Evolutionary conservation across 345 rosid genomes (phyloP).

Genomic region (Gossypium rotundifolium): DNA sequence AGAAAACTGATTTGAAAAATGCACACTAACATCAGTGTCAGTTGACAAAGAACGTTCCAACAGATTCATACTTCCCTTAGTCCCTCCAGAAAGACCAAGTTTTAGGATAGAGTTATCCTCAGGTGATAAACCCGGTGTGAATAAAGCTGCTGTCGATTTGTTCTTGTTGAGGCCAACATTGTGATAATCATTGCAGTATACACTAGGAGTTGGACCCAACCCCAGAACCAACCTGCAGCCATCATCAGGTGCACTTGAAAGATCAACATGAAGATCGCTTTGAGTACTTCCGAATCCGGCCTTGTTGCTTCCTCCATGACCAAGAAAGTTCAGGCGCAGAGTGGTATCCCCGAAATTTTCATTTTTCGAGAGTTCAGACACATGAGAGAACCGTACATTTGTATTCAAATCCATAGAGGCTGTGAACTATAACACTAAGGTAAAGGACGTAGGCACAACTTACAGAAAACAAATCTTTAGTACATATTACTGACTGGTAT

Average conservation of each 20-base stretch:
- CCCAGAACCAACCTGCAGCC: constrained; percentile 89
- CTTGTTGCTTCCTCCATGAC: constrained; percentile 43
- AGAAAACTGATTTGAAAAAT: constrained; percentile 26
- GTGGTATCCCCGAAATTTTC: constrained; percentile 66
- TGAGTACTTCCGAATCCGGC: constrained; percentile 30
- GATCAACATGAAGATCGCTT: constrained; percentile 37
- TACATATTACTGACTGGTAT: constrained; percentile 19
- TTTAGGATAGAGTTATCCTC: constrained; percentile 56
- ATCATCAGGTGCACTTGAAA: constrained; percentile 51
- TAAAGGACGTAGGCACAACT: constrained; percentile 5
- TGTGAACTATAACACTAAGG: constrained; percentile 7
- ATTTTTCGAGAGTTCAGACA: constrained; percentile 31
- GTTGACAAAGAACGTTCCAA: constrained; percentile 46
- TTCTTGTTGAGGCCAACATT: constrained; percentile 27
- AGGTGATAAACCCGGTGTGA: constrained; percentile 33
- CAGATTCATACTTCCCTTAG: constrained; percentile 33
- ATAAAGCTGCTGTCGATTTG: constrained; percentile 34
- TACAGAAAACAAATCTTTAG: constrained; percentile 13
- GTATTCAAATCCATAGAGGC: constrained; percentile 61
- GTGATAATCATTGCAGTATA: constrained; percentile 32
- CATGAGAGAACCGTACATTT: constrained; percentile 34
- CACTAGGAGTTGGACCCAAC: constrained; percentile 76
- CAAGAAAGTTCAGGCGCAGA: constrained; percentile 55
- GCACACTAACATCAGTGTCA: constrained; percentile 24
- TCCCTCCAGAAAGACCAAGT: constrained; percentile 69